phyloP scores from a whole-genome alignment of 2,329 filamentous ascomycete genomes.

The Aspergillus quadricinctus region DNA sequence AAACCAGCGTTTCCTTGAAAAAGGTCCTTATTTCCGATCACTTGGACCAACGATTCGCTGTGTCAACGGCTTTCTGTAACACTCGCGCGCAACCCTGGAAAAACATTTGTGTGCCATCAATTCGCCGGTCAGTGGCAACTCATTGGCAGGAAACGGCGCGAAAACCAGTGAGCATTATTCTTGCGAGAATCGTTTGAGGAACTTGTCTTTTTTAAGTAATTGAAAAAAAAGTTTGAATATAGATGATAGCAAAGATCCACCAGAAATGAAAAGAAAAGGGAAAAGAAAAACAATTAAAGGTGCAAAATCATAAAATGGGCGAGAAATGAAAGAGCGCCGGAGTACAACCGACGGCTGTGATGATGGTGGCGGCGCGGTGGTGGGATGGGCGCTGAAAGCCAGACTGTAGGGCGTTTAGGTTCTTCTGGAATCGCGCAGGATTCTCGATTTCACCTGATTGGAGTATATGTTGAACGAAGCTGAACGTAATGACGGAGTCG shows the following conservation, averaged over 20 bases:
- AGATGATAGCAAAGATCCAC: not conserved
- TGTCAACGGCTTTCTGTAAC: constrained; percentile 10
- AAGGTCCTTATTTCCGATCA: constrained; percentile 1
- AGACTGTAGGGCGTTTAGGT: not conserved
- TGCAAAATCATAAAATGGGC: not conserved
- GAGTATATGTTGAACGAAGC: not conserved
- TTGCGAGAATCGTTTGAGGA: constrained; percentile 4
- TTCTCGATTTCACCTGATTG: not conserved
- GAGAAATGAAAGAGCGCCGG: not conserved
- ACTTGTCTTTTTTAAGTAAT: not conserved
- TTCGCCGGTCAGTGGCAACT: constrained; percentile 18
- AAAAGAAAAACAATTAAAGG: constrained; percentile 1
- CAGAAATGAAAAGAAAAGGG: constrained; percentile 6
- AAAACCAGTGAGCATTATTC: constrained; percentile 18
- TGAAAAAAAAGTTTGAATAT: not conserved
- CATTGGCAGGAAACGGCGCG: constrained; percentile 15
- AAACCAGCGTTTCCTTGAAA: not conserved
- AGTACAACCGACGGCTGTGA: not conserved
- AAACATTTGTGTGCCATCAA: constrained; percentile 18
- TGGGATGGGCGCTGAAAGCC: not conserved
- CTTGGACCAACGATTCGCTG: constrained; percentile 6
- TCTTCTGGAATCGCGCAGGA: not conserved
- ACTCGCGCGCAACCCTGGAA: constrained; percentile 12
- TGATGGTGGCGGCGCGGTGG: not conserved
- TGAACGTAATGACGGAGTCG: not conserved